Evolutionary conservation across 805 yeast species (phyloP), one percentile per base, ranked within the genome.

Genomic region (Limtongozyma cylindracea): DNA sequence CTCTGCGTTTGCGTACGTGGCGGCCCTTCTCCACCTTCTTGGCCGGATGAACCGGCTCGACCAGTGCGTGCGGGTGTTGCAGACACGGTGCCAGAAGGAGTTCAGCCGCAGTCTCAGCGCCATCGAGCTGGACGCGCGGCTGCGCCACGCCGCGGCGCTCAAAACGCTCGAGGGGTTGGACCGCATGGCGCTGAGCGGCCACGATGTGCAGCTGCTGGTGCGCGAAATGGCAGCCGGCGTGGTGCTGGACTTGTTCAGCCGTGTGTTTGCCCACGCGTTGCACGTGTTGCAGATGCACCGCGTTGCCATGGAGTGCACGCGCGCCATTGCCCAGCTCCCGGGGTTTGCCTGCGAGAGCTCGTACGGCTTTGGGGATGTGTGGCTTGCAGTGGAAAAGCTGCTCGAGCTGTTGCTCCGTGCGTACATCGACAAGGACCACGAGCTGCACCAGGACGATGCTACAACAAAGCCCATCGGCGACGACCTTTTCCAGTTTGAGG

Each of bases 201-300:
- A n/a, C n/a, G n/a, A n/a, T n/a, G n/a, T n/a, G n/a, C n/a, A n/a
- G n/a, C n/a, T n/a, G n/a, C n/a, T n/a, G n/a, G 40, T 50, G 23
- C 53, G 56, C 26, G 70, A 65, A 26, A 47, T 54, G 8, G 41
- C 61, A 8, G 57, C 66, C 0, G 39, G 56, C 0, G 54, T 76
- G 1, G 43, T 80, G 16, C 63, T 68, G 29, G 78, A 76, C 28
- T 53, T 78, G 19, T 71, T 73, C 29, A 63, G 73, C 40, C 53
- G 64, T 6, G 51, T 77, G n/a, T 78, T 72, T 33, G 48, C 62
- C 14, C 67, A 64, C 37, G 41, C 64, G 23, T 43, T 69, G 19
- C 53, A 65, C 12, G 63, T 73, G 4, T 41, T 77, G 11, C 88
- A 76, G 43, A 58, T 61, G 12, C 80, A 76, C 35, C 52, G 70